phyloP scores from a whole-genome alignment of 208 protist species.

The Leishmania lainsoni region DNA sequence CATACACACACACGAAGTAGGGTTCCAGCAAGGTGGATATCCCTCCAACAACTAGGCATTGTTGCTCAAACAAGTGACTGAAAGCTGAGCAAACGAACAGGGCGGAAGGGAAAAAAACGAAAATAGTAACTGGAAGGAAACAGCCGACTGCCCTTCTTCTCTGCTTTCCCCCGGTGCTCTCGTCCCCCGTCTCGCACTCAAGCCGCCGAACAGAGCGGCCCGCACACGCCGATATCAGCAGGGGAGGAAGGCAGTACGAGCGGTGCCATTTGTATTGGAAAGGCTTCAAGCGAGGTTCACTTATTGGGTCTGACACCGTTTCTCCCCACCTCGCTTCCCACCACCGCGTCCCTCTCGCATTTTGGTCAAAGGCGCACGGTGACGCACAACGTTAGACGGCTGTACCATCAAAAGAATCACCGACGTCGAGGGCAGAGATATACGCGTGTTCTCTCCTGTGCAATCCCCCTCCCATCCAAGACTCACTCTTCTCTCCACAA shows the following conservation, averaged over 20 bases:
- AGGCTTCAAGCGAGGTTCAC: neutral
- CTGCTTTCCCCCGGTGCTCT: no score
- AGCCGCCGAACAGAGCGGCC: neutral
- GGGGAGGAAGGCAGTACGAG: neutral
- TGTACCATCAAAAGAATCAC: neutral
- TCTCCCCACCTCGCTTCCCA: neutral
- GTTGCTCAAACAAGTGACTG: neutral
- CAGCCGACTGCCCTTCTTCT: neutral
- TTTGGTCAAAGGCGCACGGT: neutral
- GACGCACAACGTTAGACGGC: neutral
- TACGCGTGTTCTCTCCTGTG: neutral
- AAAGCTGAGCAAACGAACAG: neutral
- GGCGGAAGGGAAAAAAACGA: neutral
- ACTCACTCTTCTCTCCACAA: neutral
- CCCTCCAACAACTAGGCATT: neutral
- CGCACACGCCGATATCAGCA: neutral
- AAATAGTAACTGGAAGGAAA: neutral
- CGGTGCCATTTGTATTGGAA: neutral
- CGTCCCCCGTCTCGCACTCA: neutral
- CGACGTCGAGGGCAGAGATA: neutral
- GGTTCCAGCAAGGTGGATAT: neutral
- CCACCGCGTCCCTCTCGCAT: neutral
- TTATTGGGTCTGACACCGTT: neutral
- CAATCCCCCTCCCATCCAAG: neutral
- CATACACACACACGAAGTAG: no score